Conservation (phyloP, 768 basidiomycete species). For the Nidularia sp. region DNA sequence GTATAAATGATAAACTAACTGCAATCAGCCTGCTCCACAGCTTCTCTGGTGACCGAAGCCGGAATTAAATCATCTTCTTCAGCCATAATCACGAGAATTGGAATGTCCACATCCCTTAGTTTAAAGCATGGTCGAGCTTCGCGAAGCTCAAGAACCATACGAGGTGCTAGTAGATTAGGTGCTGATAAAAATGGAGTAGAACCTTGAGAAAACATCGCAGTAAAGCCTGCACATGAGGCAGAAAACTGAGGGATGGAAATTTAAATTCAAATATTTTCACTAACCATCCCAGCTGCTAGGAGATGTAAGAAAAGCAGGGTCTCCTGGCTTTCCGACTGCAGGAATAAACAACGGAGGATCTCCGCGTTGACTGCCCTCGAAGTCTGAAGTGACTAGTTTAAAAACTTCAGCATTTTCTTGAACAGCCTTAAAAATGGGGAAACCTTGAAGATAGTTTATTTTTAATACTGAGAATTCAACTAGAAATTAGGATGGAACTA, state of each 20-base stretch:
- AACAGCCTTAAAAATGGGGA: background rate
- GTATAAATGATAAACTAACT: background rate
- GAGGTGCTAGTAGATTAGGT: background rate
- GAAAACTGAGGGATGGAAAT: background rate
- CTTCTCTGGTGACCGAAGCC: background rate
- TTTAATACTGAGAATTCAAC: background rate
- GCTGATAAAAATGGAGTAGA: background rate
- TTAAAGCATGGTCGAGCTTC: background rate
- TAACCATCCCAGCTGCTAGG: slow-evolving; percentile 5
- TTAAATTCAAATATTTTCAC: too few species aligned
- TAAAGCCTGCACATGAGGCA: background rate
- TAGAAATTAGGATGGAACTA: background rate
- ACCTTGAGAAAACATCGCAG: background rate
- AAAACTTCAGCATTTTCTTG: background rate
- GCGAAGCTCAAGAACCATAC: background rate
- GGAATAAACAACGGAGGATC: slow-evolving; percentile 8
- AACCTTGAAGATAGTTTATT: background rate
- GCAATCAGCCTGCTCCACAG: background rate
- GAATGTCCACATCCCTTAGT: background rate
- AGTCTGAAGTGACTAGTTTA: background rate
- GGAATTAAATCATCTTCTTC: background rate
- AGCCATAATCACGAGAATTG: background rate
- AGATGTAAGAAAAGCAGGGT: slow-evolving; percentile 10
- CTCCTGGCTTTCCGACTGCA: slow-evolving; percentile 10
- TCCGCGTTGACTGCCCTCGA: slow-evolving; percentile 4